Evolutionary conservation across 2,329 filamentous ascomycete genomes (phyloP).

Genomic region (Neospermospora avenae): DNA sequence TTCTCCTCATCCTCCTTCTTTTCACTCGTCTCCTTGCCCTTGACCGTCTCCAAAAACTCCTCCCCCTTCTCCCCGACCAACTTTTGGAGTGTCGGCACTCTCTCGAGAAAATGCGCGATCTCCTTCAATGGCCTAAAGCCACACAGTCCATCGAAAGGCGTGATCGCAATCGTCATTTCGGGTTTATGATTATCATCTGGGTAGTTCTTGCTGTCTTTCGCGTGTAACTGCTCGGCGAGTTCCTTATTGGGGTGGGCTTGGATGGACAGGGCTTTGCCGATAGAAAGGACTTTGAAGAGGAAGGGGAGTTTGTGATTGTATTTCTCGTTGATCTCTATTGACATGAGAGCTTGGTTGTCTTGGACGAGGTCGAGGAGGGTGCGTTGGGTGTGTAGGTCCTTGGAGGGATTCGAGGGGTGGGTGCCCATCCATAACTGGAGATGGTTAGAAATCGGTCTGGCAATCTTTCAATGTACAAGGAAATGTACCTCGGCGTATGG

Average conservation of each 20-base stretch:
- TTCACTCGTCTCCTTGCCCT: slow-evolving; percentile 48
- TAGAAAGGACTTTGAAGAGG: slow-evolving; percentile 95
- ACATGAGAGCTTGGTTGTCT: slow-evolving; percentile 82
- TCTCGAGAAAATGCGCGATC: slow-evolving; percentile 72
- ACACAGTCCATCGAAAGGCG: slow-evolving; percentile 91
- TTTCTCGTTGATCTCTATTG: slow-evolving; percentile 65
- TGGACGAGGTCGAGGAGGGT: slow-evolving; percentile 83
- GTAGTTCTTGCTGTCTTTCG: slow-evolving; percentile 86
- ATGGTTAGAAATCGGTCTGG: slow-evolving; percentile 36
- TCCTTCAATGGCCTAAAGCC: slow-evolving; percentile 88
- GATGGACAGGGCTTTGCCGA: slow-evolving; percentile 93
- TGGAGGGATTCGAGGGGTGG: slow-evolving; percentile 92
- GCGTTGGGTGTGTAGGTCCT: slow-evolving; percentile 78
- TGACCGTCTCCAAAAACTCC: slow-evolving; percentile 50
- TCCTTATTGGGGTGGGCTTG: slow-evolving; percentile 97
- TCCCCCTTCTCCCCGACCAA: slow-evolving; percentile 65
- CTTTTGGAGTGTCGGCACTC: slow-evolving; percentile 59
- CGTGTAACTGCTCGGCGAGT: slow-evolving; percentile 84
- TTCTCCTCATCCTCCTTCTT: slow-evolving; percentile 41
- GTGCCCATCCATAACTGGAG: slow-evolving; percentile 96
- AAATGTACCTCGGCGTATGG: slow-evolving; percentile 84
- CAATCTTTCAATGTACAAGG: slow-evolving; percentile 38
- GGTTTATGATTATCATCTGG: slow-evolving; percentile 99
- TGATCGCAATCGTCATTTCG: slow-evolving; percentile 98
- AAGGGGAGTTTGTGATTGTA: slow-evolving; percentile 87